Evolutionary conservation across 2,329 filamentous ascomycete species (phyloP), one percentile per base, ranked within the genome.

Genomic region (Epichloe hybrida): DNA sequence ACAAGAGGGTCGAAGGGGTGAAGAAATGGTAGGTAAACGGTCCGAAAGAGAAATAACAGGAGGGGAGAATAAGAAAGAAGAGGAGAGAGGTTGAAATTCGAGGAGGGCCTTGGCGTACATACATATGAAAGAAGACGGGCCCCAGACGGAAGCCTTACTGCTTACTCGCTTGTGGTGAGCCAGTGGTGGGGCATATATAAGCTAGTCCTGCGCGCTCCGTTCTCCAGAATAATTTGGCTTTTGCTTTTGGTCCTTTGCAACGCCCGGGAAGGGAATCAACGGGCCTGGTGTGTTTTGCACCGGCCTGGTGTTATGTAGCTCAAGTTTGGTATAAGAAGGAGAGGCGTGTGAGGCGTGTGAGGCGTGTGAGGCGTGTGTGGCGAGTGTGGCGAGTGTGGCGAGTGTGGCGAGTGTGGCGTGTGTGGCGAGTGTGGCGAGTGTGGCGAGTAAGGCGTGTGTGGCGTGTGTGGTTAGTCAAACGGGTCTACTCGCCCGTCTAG

Each of bases 21-120:
- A 40, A 17, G 9, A 27, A 40, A 41, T 4, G 3, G 15, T 3
- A 27, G 36, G 31, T 9, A 20, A 40, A 41, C 1, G 1, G 11
- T n/a, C 8, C 4, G 17, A 42, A 23, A 31, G 11, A 12, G n/a
- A n/a, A 44, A 35, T 38, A 31, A 46, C 47, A 20, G 40, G 17
- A 23, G 41, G 35, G 39, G 17, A 39, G 20, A 42, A 15, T 13
- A 41, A 34, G 11, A 8, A 31, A 17, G 36, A 34, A 35, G 34
- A 39, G 40, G 41, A 49, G 20, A 50, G 38, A 42, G 20, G 46
- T 42, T 31, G 48, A 49, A 48, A 23, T 40, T n/a, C 37, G 27
- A 15, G n/a, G 44, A 31, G 34, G 39, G 17, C 15, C 13, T 36
- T 36, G 41, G 27, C 27, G 43, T 41, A n/a, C 4, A 21, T 3